Percentiles rank a stretch among this genome's conserved stretches.
phyloP scores from a whole-genome alignment of 192 early-diverging fungal genomes.

The Umbelopsis sp. region DNA sequence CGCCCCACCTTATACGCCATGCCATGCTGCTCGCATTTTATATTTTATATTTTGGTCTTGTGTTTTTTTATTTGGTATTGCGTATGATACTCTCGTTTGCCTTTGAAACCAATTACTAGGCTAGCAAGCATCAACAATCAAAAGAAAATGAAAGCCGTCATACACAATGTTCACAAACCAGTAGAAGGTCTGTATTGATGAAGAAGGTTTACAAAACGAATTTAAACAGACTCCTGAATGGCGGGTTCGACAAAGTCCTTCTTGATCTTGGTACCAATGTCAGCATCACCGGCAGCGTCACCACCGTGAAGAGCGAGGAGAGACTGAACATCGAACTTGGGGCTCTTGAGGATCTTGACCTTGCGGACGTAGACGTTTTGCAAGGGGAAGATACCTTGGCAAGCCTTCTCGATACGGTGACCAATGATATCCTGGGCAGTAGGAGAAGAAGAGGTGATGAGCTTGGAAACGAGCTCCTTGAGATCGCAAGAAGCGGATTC shows the following conservation, averaged over 20 bases:
- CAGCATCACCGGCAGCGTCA: constrained; percentile 74
- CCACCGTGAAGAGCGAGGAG: constrained; percentile 97
- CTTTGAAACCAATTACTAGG: not conserved
- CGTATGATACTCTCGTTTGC: not conserved
- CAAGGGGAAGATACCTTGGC: constrained; percentile 97
- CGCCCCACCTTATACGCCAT: too few species aligned
- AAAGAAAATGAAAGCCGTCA: not conserved
- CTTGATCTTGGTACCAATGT: constrained; percentile 73
- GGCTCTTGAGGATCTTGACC: constrained; percentile 99
- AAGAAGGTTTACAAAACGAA: constrained; percentile 22
- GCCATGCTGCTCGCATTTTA: too few species aligned
- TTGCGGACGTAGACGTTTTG: constrained; percentile 96
- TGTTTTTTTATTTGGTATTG: not conserved
- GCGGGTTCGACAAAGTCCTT: constrained; percentile 89
- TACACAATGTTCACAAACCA: constrained; percentile 11
- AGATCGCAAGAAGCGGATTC: constrained; percentile 88
- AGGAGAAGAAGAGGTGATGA: constrained; percentile 66
- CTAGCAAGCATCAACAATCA: not conserved
- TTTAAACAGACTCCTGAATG: constrained; percentile 65
- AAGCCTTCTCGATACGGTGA: constrained; percentile 96
- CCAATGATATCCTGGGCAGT: constrained; percentile 85
- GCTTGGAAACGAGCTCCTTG: constrained; percentile 95
- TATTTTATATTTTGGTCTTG: not conserved
- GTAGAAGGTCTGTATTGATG: constrained; percentile 18
- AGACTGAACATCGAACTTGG: constrained; percentile 94